These are phyloP conservation scores for Fonsecaea monophora DNA, from an alignment of 2,329 filamentous ascomycete genomes.

Conservation along the genomic window DNA sequence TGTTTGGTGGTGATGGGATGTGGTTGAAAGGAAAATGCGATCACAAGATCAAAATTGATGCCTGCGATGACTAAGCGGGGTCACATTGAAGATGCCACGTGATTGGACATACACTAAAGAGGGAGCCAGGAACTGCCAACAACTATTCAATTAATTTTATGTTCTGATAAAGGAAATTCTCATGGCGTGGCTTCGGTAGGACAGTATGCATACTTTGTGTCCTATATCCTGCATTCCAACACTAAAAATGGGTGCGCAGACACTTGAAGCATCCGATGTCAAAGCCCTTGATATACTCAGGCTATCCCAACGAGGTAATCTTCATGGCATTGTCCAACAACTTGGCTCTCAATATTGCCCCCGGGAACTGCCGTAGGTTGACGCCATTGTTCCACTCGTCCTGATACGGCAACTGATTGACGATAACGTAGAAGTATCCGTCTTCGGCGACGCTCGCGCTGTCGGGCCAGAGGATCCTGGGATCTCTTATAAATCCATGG, in stretches of 20 bases:
- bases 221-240: not conserved
- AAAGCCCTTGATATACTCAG: not conserved
- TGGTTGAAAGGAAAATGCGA: not conserved
- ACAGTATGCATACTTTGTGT: not conserved
- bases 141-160: too few species aligned
- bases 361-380: conserved; percentile 52
- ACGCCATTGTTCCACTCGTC: conserved; percentile 56
- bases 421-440: conserved; percentile 57
- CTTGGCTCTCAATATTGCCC: conserved; percentile 54
- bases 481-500: conserved; percentile 50
- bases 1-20: not conserved
- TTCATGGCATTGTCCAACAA: conserved; percentile 52
- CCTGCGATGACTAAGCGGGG: not conserved
- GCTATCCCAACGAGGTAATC: conserved; percentile 36
- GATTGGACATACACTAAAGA: too few species aligned
- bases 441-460: conserved; percentile 52
- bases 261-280: not conserved
- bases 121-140: too few species aligned
- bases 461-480: conserved; percentile 55
- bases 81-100: too few species aligned
- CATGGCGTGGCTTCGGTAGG: not conserved
- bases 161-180: too few species aligned
- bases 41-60: not conserved
- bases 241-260: too few species aligned
- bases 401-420: conserved; percentile 59